Conservation (phyloP, 108 stramenopile genomes). For the Bacterosira constricta region DNA sequence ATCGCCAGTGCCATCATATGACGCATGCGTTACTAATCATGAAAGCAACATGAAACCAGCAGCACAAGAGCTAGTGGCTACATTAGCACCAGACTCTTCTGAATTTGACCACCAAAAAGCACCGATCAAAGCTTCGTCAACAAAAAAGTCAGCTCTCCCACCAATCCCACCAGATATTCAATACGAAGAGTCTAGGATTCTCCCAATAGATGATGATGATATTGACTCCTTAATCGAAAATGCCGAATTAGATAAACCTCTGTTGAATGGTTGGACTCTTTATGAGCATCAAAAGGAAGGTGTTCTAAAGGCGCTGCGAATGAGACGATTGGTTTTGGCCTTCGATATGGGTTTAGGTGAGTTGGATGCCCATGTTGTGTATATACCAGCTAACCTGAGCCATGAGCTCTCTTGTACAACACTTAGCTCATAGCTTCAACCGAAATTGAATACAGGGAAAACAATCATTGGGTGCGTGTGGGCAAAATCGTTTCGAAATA, state of each 20-base stretch:
- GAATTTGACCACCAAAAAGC: not conserved
- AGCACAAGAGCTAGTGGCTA: not conserved
- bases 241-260: slow-evolving; percentile 56
- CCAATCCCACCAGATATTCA: slow-evolving; percentile 31
- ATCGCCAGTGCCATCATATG: too few species aligned
- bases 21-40: too few species aligned
- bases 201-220: slow-evolving; percentile 36
- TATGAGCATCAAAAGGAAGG: slow-evolving; percentile 80
- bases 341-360: slow-evolving; percentile 78
- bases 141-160: slow-evolving; percentile 20
- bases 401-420: not conserved
- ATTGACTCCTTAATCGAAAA: slow-evolving; percentile 55
- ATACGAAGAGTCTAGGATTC: slow-evolving; percentile 25
- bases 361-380: slow-evolving; percentile 2
- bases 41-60: not conserved
- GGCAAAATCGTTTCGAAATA: slow-evolving; percentile 66
- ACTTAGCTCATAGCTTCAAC: too few species aligned
- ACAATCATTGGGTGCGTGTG: slow-evolving; percentile 83
- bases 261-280: slow-evolving; percentile 80
- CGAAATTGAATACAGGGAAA: slow-evolving; percentile 35
- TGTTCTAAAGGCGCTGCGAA: slow-evolving; percentile 56
- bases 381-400: not conserved
- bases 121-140: not conserved
- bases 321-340: slow-evolving; percentile 81
- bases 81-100: not conserved